Conservation (phyloP, 768 basidiomycete genomes). For the Terana coerulea region DNA sequence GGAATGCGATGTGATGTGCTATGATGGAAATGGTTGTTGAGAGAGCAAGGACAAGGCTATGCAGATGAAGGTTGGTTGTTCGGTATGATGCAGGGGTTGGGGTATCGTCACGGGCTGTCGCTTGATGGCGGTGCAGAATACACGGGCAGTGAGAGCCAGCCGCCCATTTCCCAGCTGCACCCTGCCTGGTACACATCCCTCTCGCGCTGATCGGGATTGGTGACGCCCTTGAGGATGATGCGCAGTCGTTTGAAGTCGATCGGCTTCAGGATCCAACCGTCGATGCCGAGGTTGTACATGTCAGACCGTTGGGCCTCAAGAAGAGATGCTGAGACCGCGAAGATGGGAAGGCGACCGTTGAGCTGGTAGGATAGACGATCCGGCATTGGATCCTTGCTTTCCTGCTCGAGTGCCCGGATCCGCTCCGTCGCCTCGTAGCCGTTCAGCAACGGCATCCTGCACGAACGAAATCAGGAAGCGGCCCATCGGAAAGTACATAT, state of each 20-base stretch:
- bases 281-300: slow-evolving; percentile 53
- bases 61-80: not conserved
- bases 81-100: not conserved
- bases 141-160: slow-evolving; percentile 48
- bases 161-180: slow-evolving; percentile 59
- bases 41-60: slow-evolving; percentile 12
- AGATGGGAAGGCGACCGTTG: slow-evolving; percentile 71
- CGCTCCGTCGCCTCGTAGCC: slow-evolving; percentile 66
- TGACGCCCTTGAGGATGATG: slow-evolving; percentile 55
- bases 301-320: slow-evolving; percentile 52
- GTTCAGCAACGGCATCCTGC: slow-evolving; percentile 77
- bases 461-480: slow-evolving; percentile 2
- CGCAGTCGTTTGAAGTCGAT: slow-evolving; percentile 71
- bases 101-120: not conserved
- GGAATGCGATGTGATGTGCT: not conserved
- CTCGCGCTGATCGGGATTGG: slow-evolving; percentile 45
- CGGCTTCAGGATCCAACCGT: slow-evolving; percentile 84
- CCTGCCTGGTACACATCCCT: slow-evolving; percentile 49
- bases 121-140: not conserved
- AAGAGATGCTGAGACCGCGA: slow-evolving; percentile 79
- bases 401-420: slow-evolving; percentile 59
- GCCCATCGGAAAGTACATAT: not conserved
- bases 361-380: slow-evolving; percentile 41
- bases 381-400: slow-evolving; percentile 10
- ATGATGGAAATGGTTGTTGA: not conserved